Conservation (phyloP, 176 grass and related monocot genomes). For the Zizania latifolia region DNA sequence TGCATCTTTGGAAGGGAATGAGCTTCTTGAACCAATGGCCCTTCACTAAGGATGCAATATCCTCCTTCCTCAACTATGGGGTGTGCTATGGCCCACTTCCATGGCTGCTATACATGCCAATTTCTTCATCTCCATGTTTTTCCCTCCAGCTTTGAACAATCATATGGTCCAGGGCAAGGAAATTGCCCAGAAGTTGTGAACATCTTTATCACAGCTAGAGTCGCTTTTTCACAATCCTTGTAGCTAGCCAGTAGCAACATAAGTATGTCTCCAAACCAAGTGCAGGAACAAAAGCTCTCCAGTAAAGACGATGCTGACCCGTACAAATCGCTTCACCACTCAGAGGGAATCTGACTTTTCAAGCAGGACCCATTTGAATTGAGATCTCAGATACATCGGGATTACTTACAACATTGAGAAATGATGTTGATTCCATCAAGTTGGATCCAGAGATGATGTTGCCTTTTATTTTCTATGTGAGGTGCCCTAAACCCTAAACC, state of each 20-base stretch:
- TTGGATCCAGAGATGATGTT: too few species aligned
- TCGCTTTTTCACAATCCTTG: conserved; percentile 69
- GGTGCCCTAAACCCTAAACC: too few species aligned
- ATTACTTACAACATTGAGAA: conserved; percentile 51
- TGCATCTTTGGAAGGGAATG: too few species aligned
- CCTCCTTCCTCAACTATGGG: conserved; percentile 71
- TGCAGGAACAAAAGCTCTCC: conserved; percentile 84
- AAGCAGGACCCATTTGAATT: conserved; percentile 77
- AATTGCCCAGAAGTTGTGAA: too few species aligned
- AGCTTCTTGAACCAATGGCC: too few species aligned
- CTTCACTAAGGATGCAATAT: conserved; percentile 72
- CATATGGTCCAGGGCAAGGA: too few species aligned
- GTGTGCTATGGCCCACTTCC: conserved; percentile 82
- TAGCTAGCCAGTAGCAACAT: conserved; percentile 50
- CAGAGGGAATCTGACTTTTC: too few species aligned
- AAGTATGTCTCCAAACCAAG: conserved; percentile 85
- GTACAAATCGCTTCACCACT: conserved; percentile 47
- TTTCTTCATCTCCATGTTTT: conserved; percentile 72
- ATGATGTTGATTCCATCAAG: too few species aligned
- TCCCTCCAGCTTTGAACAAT: too few species aligned
- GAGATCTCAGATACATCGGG: conserved; percentile 66
- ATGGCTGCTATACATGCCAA: conserved; percentile 76
- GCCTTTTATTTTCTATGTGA: too few species aligned
- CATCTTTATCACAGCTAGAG: conserved; percentile 51
- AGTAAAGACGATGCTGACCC: conserved; percentile 75